Evolutionary conservation across 768 basidiomycete genomes (phyloP).

Genomic region (Panaeolus papilionaceus): DNA sequence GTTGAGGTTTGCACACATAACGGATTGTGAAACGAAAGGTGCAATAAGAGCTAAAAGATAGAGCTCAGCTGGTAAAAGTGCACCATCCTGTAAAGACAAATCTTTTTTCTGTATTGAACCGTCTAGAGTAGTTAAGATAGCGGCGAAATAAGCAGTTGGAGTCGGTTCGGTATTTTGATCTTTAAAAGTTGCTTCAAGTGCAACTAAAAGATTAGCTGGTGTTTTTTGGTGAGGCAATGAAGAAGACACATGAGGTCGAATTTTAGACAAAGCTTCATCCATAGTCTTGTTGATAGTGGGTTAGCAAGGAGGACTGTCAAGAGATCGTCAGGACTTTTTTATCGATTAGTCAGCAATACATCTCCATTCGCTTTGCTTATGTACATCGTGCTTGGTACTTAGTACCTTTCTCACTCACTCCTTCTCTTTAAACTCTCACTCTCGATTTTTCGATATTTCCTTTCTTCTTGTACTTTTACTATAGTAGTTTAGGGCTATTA

Average conservation of each 20-base stretch:
- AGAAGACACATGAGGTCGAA: conserved; percentile 85
- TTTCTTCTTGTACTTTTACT: neutral
- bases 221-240: conserved; percentile 86
- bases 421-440: neutral
- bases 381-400: neutral
- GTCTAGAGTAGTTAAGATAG: conserved; percentile 84
- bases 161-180: conserved; percentile 72
- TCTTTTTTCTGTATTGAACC: conserved; percentile 72
- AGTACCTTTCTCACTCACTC: neutral
- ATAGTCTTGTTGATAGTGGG: conserved; percentile 35
- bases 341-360: conserved; percentile 28
- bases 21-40: conserved; percentile 80
- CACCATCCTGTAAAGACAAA: conserved; percentile 61
- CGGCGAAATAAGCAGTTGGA: conserved; percentile 95
- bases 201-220: conserved; percentile 84
- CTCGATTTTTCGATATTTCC: neutral
- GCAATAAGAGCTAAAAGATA: conserved; percentile 83
- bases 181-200: conserved; percentile 80
- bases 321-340: neutral
- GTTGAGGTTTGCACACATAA: conserved; percentile 77
- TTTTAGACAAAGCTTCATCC: conserved; percentile 80
- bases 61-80: conserved; percentile 81
- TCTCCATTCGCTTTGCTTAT: neutral
- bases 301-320: neutral
- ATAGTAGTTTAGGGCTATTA: conserved; percentile 4